Evolutionary conservation across 129 eudicot species (phyloP).

Genomic region (Lactuca saligna): DNA sequence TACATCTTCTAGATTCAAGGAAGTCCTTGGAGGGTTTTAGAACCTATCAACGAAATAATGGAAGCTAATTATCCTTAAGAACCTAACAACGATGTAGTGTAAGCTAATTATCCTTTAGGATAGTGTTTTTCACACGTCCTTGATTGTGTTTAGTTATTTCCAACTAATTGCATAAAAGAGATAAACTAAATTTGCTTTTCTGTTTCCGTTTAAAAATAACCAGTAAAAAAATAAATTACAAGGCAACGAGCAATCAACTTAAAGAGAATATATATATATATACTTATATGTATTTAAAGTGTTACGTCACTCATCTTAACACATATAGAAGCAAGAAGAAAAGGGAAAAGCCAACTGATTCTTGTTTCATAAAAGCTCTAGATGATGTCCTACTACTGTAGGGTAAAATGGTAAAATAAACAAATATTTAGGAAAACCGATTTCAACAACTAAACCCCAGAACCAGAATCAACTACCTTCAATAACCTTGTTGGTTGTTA

Average conservation of each 20-base stretch:
- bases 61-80: too few species aligned
- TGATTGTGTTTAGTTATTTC: too few species aligned
- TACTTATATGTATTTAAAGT: background rate
- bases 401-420: background rate
- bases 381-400: constrained; percentile 14
- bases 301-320: background rate
- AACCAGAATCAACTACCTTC: constrained; percentile 25
- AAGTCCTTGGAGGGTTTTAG: too few species aligned
- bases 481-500: constrained; percentile 12
- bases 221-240: too few species aligned
- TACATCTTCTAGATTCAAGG: too few species aligned
- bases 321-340: constrained; percentile 5
- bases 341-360: background rate
- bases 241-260: background rate
- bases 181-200: too few species aligned
- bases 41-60: too few species aligned
- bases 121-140: too few species aligned
- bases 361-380: constrained; percentile 10
- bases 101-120: too few species aligned
- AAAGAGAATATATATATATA: background rate
- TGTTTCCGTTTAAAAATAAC: too few species aligned
- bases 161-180: too few species aligned
- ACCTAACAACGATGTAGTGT: too few species aligned
- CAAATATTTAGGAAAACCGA: background rate
- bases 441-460: background rate